These are phyloP conservation scores for Neurospora tetraspora DNA, from an alignment of 495 filamentous ascomycete genomes.

Conservation along the genomic window DNA sequence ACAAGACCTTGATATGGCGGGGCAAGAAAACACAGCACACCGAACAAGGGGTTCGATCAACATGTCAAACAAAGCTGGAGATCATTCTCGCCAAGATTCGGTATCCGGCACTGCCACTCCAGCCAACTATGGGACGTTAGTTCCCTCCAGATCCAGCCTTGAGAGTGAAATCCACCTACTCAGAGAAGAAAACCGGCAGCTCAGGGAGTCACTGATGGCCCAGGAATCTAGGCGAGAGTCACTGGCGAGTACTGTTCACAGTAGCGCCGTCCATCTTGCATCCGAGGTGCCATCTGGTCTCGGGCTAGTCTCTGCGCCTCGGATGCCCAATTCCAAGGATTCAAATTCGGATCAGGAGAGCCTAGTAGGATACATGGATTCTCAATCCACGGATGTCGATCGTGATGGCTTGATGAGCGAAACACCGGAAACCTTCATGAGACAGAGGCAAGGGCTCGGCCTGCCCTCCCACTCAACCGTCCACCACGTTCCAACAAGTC, in stretches of 20 bases:
- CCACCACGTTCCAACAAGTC: constrained; percentile 21
- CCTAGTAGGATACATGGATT: constrained; percentile 22
- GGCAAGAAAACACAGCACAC: background rate
- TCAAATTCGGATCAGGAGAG: constrained; percentile 10
- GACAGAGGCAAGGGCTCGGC: constrained; percentile 18
- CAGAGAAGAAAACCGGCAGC: background rate
- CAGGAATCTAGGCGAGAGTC: background rate
- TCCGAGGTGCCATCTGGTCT: background rate
- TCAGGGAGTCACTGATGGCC: background rate
- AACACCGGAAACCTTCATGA: constrained; percentile 12
- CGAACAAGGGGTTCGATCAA: background rate
- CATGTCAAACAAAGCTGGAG: background rate
- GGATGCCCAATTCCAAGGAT: background rate
- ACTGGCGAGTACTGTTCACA: background rate
- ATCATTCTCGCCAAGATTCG: background rate
- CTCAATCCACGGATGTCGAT: constrained; percentile 21
- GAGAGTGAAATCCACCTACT: background rate
- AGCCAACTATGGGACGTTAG: background rate
- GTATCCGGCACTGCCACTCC: background rate
- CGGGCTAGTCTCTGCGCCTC: background rate
- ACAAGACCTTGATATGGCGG: background rate
- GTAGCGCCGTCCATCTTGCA: background rate
- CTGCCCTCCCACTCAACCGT: constrained; percentile 15
- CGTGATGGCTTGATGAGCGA: constrained; percentile 21
- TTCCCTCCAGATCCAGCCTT: background rate